These are phyloP conservation scores for Metschnikowia lachancei DNA, from an alignment of 805 yeast species.

Conservation along the genomic window DNA sequence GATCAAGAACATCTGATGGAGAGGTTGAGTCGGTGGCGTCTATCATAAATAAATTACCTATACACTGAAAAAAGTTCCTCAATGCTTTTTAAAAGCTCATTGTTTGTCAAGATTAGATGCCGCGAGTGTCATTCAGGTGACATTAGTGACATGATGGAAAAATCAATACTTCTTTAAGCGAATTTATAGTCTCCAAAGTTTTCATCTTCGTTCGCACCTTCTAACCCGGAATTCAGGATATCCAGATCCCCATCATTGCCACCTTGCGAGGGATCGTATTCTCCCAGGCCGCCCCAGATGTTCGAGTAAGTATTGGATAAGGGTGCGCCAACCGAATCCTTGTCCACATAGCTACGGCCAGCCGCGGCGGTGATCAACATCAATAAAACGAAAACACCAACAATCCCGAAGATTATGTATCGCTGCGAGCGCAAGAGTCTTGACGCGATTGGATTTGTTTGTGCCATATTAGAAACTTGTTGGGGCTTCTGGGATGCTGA, in stretches of 20 bases:
- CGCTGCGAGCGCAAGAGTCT: conserved; percentile 35
- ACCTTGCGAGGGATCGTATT: neutral
- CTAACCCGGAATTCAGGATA: neutral
- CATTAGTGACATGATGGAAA: too few relatives aligned
- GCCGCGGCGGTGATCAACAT: conserved; percentile 29
- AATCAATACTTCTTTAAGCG: too few relatives aligned
- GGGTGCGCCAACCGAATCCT: conserved; percentile 1
- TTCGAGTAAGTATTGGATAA: conserved; percentile 5
- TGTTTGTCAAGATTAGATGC: too few relatives aligned
- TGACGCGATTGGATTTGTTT: conserved; percentile 20
- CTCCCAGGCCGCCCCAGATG: conserved; percentile 5
- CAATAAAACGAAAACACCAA: conserved; percentile 24
- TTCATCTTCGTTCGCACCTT: neutral
- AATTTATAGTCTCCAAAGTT: neutral
- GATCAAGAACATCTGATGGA: too few relatives aligned
- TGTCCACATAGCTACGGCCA: conserved; percentile 26
- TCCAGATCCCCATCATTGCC: neutral
- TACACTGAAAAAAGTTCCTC: too few relatives aligned
- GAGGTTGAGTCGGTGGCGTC: too few relatives aligned
- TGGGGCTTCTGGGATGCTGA: neutral
- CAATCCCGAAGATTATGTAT: conserved; percentile 24
- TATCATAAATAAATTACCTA: too few relatives aligned
- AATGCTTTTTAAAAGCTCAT: too few relatives aligned
- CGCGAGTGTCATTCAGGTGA: too few relatives aligned
- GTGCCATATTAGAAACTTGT: conserved; percentile 2